A percentile compares a stretch with the other conserved stretches of the same genome.
phyloP scores from a whole-genome alignment of 2,329 filamentous ascomycete species.

The Fusarium vanettenii region DNA sequence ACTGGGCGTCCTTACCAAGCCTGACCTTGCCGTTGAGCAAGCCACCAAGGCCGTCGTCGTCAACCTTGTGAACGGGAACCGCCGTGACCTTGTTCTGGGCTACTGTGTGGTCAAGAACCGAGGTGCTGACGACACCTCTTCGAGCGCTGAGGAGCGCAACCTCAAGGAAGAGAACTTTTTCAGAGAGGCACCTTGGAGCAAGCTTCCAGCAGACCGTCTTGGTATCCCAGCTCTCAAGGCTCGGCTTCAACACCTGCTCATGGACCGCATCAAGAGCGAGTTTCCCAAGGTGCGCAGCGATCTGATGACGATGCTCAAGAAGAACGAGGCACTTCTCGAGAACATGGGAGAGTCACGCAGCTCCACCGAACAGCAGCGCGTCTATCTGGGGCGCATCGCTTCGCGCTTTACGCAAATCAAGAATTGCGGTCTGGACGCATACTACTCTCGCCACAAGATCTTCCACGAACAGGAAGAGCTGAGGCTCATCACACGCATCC shows the following conservation, averaged over 20 bases:
- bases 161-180: conserved; percentile 54
- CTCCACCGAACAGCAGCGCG: conserved; percentile 47
- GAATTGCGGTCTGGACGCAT: conserved; percentile 48
- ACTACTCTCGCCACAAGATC: conserved; percentile 47
- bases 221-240: conserved; percentile 51
- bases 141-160: conserved; percentile 47
- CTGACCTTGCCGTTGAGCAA: conserved; percentile 63
- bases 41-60: conserved; percentile 52
- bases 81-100: conserved; percentile 56
- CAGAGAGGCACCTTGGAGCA: conserved; percentile 48
- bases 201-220: conserved; percentile 39
- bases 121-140: conserved; percentile 53
- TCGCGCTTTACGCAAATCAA: conserved; percentile 44
- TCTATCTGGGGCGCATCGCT: conserved; percentile 50
- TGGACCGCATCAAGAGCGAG: conserved; percentile 54
- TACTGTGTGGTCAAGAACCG: conserved; percentile 63
- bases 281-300: conserved; percentile 52
- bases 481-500: conserved; percentile 53
- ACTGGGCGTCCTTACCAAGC: conserved; percentile 67
- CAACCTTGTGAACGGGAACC: conserved; percentile 55
- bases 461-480: conserved; percentile 44
- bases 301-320: conserved; percentile 30
- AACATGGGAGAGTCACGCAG: conserved; percentile 47
- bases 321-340: conserved; percentile 27
- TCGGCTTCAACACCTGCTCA: conserved; percentile 52